Percentiles rank a stretch among this genome's conserved stretches.
These are phyloP conservation scores for Penicillium freii DNA, from an alignment of 2,329 filamentous ascomycete species.

Conservation along the genomic window DNA sequence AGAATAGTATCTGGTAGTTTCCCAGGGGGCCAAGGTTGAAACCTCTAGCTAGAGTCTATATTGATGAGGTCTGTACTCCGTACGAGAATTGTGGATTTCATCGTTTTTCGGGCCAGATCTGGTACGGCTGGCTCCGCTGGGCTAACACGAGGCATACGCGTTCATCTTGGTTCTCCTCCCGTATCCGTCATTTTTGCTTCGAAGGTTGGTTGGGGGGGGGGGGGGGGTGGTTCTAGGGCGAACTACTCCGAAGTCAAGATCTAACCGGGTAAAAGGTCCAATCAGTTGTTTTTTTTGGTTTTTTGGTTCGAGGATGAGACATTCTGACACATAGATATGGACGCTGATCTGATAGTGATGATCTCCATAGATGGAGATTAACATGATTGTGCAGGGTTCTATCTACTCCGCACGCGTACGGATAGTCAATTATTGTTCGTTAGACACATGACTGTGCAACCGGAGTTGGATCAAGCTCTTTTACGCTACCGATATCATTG, in stretches of 20 bases:
- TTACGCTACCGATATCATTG: not conserved
- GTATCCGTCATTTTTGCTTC: not conserved
- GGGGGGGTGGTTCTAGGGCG: not conserved
- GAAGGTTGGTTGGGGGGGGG: too few species aligned
- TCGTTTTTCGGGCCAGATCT: not conserved
- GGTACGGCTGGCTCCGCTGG: not conserved
- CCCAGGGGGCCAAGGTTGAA: constrained; percentile 10
- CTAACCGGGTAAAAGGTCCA: too few species aligned
- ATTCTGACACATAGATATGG: not conserved
- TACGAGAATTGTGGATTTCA: not conserved
- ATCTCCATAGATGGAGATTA: not conserved
- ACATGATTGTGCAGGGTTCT: not conserved
- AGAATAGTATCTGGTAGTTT: not conserved
- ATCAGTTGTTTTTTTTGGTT: not conserved
- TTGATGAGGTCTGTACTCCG: not conserved
- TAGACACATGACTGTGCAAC: not conserved
- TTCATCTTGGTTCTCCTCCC: not conserved
- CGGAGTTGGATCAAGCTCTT: not conserved
- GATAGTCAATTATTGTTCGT: not conserved
- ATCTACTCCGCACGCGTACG: not conserved
- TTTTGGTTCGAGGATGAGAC: constrained; percentile 2
- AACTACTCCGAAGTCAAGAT: not conserved
- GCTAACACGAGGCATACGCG: not conserved
- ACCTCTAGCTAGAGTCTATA: constrained; percentile 17
- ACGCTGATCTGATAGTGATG: not conserved